These are phyloP conservation scores for Sugiyamaella mastotermitis DNA, from an alignment of 805 yeast genomes.

Conservation along the genomic window DNA sequence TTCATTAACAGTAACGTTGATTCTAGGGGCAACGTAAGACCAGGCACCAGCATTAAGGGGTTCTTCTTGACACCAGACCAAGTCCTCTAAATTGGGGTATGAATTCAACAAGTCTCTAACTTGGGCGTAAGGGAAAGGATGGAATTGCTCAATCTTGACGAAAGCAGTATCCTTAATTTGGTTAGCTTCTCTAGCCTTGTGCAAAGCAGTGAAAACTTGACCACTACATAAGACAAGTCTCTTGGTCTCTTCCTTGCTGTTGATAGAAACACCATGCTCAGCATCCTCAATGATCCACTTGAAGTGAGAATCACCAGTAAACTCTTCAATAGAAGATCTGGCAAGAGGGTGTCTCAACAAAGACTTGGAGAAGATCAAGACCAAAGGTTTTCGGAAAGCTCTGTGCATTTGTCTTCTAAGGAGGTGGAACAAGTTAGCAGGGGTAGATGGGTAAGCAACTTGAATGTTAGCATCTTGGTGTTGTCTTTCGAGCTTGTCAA, in stretches of 20 bases:
- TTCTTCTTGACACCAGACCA: constrained; percentile 98
- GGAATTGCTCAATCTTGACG: constrained; percentile 86
- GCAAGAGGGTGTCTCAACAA: constrained; percentile 97
- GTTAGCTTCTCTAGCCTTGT: constrained; percentile 76
- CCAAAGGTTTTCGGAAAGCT: constrained; percentile 85
- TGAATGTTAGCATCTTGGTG: constrained; percentile 99
- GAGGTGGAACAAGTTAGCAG: constrained; percentile 93
- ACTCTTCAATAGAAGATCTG: constrained; percentile 74
- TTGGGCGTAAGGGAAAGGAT: constrained; percentile 98
- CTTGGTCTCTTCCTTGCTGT: constrained; percentile 75
- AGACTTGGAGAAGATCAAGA: constrained; percentile 84
- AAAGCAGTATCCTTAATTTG: constrained; percentile 82
- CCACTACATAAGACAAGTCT: constrained; percentile 82
- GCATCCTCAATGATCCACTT: constrained; percentile 93
- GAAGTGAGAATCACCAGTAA: constrained; percentile 88
- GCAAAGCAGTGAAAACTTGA: constrained; percentile 90
- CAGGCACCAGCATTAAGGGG: constrained; percentile 96
- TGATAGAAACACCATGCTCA: constrained; percentile 75
- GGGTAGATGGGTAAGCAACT: constrained; percentile 96
- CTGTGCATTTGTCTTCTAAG: constrained; percentile 99
- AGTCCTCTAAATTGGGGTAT: constrained; percentile 78
- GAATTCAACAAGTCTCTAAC: constrained; percentile 74
- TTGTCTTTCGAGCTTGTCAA: constrained; percentile 86
- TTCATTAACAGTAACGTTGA: constrained; percentile 68
- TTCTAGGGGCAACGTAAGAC: constrained; percentile 76